Evolutionary conservation across 2,329 filamentous ascomycete genomes (phyloP).

Genomic region (Colletotrichum sp.): DNA sequence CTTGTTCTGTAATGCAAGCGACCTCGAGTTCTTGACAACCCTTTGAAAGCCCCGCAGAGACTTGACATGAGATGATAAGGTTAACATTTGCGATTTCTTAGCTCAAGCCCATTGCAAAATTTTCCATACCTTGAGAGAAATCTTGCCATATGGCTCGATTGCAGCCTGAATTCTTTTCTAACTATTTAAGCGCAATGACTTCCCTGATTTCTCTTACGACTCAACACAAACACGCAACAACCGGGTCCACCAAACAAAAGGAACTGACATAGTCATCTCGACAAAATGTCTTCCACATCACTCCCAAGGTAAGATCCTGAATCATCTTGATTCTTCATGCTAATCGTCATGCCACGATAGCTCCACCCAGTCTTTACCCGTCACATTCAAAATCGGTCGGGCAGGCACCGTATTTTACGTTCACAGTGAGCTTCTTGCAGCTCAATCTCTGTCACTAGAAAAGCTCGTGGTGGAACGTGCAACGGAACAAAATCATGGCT

Average conservation of each 20-base stretch:
- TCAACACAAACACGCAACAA: background rate
- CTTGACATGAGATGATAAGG: background rate
- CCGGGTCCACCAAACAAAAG: background rate
- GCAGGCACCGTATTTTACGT: background rate
- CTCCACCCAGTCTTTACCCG: background rate
- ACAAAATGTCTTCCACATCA: background rate
- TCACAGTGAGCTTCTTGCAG: background rate
- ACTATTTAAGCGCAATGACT: background rate
- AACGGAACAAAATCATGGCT: background rate
- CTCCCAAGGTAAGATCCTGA: background rate
- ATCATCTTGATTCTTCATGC: background rate
- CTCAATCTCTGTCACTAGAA: background rate
- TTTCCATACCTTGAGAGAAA: background rate
- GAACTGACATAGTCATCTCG: background rate
- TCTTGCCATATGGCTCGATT: background rate
- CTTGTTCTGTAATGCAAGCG: rapidly evolving
- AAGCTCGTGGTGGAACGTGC: background rate
- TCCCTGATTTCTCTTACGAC: background rate
- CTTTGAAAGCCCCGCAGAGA: background rate
- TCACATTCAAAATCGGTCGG: background rate
- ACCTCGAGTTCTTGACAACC: background rate
- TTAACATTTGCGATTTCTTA: rapidly evolving
- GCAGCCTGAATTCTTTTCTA: background rate
- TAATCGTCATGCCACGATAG: background rate
- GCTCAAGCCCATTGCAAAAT: background rate